phyloP scores from a whole-genome alignment of 1,284 basidiomycete genomes.

The Macrocybe sp. region DNA sequence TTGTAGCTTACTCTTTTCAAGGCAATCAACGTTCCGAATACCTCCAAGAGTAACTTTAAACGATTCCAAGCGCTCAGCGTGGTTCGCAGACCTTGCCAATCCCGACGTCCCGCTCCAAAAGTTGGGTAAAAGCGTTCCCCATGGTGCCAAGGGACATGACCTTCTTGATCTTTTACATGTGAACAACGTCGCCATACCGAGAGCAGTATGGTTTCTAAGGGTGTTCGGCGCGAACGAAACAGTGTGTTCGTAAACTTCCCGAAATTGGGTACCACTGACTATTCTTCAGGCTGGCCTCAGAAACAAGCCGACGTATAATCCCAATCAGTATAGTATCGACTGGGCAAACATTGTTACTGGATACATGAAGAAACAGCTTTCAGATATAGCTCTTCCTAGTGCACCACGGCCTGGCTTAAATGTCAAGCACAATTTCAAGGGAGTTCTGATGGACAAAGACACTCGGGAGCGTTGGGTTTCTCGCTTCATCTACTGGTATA shows the following conservation, averaged over 20 bases:
- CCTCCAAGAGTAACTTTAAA: conserved; percentile 89
- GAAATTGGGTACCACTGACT: not conserved
- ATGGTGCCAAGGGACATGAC: conserved; percentile 90
- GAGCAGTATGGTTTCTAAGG: conserved; percentile 94
- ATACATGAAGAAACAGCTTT: conserved; percentile 88
- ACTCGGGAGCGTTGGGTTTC: conserved; percentile 74
- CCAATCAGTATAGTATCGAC: conserved; percentile 83
- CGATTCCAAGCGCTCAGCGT: conserved; percentile 82
- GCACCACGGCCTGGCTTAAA: conserved; percentile 69
- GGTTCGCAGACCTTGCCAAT: conserved; percentile 91
- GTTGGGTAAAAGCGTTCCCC: conserved; percentile 87
- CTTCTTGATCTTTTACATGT: conserved; percentile 84
- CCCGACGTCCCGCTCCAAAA: conserved; percentile 84
- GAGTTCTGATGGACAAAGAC: conserved; percentile 67
- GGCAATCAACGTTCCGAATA: conserved; percentile 75
- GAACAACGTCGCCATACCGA: conserved; percentile 76
- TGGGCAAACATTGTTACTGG: conserved; percentile 85
- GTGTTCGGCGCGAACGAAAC: conserved; percentile 96
- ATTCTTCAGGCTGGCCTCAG: conserved; percentile 56
- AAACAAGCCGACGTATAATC: conserved; percentile 71
- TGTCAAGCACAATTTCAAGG: conserved; percentile 76
- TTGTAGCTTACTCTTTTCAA: conserved; percentile 24
- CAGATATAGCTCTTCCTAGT: conserved; percentile 79
- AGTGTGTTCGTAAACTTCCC: conserved; percentile 34
- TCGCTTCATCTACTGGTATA: conserved; percentile 77